Evolutionary conservation across 1,139 yeast species (phyloP).

Genomic region (Hyphopichia wangnamkhiaoensis): DNA sequence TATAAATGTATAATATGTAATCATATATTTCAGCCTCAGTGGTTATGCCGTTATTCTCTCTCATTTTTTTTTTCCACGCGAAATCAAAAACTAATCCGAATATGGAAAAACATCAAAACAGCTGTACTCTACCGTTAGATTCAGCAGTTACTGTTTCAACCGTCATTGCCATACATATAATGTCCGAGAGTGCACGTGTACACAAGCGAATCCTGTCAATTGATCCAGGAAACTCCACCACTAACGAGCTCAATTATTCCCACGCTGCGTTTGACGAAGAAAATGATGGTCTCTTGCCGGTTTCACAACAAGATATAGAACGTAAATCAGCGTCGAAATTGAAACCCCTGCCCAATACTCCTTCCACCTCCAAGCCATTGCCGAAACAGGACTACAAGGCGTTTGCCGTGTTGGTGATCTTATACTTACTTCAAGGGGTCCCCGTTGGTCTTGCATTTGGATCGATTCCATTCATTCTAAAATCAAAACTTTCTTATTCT

Average conservation of each 20-base stretch:
- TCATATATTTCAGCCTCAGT: too few species aligned
- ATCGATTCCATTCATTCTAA: slow-evolving; percentile 87
- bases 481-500: slow-evolving; percentile 79
- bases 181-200: slow-evolving; percentile 6
- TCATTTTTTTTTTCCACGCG: too few species aligned
- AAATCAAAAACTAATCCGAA: too few species aligned
- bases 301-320: slow-evolving; percentile 25
- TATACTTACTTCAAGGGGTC: slow-evolving; percentile 87
- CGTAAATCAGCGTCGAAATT: slow-evolving; percentile 10
- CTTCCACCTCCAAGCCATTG: not conserved
- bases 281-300: slow-evolving; percentile 39
- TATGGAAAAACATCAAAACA: too few species aligned
- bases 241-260: slow-evolving; percentile 18
- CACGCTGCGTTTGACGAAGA: slow-evolving; percentile 31
- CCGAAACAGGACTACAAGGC: slow-evolving; percentile 28
- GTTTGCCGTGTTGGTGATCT: slow-evolving; percentile 65
- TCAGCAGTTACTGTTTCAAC: too few species aligned
- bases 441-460: slow-evolving; percentile 98
- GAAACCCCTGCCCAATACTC: slow-evolving; percentile 6
- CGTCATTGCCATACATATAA: too few species aligned
- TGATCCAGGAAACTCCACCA: slow-evolving; percentile 13
- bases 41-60: not conserved
- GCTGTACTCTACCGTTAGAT: too few species aligned
- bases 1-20: too few species aligned
- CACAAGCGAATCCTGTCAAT: slow-evolving; percentile 19